Evolutionary conservation across 495 filamentous ascomycete species (phyloP).

Genomic region (Talaromyces ruber): DNA sequence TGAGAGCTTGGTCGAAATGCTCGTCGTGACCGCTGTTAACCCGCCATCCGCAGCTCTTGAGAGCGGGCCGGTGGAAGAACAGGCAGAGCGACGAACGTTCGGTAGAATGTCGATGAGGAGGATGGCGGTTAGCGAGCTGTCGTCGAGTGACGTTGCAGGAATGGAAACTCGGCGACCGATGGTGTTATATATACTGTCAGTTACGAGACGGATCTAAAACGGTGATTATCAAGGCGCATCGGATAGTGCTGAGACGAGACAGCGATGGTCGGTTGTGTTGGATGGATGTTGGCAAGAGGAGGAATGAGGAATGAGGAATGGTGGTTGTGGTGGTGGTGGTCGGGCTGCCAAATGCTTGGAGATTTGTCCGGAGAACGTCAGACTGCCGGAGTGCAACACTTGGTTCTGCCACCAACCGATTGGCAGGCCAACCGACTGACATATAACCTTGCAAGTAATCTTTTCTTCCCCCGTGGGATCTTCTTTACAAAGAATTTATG

Average conservation of each 20-base stretch:
- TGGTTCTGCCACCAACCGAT: slow-evolving; percentile 7
- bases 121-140: not conserved
- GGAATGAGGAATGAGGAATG: not conserved
- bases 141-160: not conserved
- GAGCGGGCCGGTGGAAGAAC: slow-evolving; percentile 14
- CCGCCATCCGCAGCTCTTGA: slow-evolving; percentile 39
- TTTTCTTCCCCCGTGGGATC: not conserved
- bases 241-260: not conserved
- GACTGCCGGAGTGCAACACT: slow-evolving; percentile 27
- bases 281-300: not conserved
- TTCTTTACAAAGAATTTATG: not conserved
- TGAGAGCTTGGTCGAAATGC: slow-evolving; percentile 24
- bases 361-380: slow-evolving; percentile 28
- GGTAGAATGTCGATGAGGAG: not conserved
- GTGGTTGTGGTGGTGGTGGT: not conserved
- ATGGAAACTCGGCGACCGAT: not conserved
- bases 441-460: not conserved
- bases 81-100: slow-evolving; percentile 11
- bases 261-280: not conserved
- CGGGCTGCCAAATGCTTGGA: not conserved
- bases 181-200: not conserved
- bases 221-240: not conserved
- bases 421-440: not conserved
- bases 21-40: slow-evolving; percentile 32
- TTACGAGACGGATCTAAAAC: not conserved